These are phyloP conservation scores for Calamus simplicifolius DNA, from an alignment of 176 grass and related monocot species.

Conservation along the genomic window DNA sequence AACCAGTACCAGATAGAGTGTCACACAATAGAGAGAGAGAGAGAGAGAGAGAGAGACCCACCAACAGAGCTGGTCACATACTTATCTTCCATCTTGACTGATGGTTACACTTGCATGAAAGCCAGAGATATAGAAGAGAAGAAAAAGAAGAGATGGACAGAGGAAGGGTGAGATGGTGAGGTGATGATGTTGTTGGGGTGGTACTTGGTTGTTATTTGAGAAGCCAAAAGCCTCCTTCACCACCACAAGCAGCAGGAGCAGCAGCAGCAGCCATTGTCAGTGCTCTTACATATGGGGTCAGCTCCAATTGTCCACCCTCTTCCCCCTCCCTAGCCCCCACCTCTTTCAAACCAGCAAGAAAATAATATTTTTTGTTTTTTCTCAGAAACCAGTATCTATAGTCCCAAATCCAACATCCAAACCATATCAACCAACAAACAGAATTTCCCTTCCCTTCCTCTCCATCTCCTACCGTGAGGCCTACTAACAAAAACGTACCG, in stretches of 20 bases:
- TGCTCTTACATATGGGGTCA: background rate
- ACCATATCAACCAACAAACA: too few relatives aligned
- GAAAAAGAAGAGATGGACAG: slow-evolving; percentile 11
- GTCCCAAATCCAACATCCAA: too few relatives aligned
- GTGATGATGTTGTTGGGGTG: slow-evolving; percentile 21
- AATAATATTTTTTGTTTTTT: too few relatives aligned
- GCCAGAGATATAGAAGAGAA: slow-evolving; percentile 55
- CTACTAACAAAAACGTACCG: too few relatives aligned
- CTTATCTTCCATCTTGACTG: slow-evolving; percentile 44
- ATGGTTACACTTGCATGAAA: slow-evolving; percentile 90
- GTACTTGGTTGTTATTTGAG: slow-evolving; percentile 87
- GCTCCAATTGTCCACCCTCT: slow-evolving; percentile 6
- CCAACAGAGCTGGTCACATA: slow-evolving; percentile 77
- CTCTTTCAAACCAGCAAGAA: too few relatives aligned
- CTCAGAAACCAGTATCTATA: too few relatives aligned
- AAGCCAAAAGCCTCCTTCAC: slow-evolving; percentile 45
- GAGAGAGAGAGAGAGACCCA: slow-evolving; percentile 46
- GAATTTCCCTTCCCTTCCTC: too few relatives aligned
- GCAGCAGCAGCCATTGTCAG: slow-evolving; percentile 9
- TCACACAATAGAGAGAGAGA: slow-evolving; percentile 25
- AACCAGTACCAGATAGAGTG: background rate
- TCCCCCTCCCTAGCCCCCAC: background rate
- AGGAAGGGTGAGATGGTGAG: slow-evolving; percentile 8
- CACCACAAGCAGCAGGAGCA: background rate
- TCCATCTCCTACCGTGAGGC: too few relatives aligned